A percentile compares a stretch with the other conserved stretches of the same genome.
Evolutionary conservation across 176 grass and related monocot genomes (phyloP).

Genomic region (Urochloa ruziziensis): DNA sequence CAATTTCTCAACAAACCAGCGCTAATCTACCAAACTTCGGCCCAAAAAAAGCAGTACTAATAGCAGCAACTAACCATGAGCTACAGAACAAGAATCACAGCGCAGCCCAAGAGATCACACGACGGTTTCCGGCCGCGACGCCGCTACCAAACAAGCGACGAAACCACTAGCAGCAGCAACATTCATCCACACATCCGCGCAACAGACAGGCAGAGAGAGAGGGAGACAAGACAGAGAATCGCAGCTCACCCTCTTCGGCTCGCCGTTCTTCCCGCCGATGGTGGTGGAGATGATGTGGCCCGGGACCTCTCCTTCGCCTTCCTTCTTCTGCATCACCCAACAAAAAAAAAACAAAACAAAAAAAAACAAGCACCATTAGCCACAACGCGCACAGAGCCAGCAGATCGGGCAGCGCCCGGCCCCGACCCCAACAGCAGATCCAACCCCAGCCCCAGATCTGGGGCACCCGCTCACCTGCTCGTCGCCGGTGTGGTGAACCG

Average conservation of each 20-base stretch:
- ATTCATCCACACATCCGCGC: not conserved
- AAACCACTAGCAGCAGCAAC: not conserved
- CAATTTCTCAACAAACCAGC: not conserved
- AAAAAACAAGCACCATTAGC: slow-evolving; percentile 36
- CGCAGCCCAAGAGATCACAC: not conserved
- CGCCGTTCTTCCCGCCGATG: slow-evolving; percentile 98
- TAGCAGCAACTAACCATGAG: not conserved
- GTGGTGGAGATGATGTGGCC: slow-evolving; percentile 99
- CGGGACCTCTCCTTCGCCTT: slow-evolving; percentile 54
- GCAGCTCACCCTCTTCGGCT: slow-evolving; percentile 80
- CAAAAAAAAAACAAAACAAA: not conserved
- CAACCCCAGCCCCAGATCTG: slow-evolving; percentile 31
- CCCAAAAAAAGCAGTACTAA: not conserved
- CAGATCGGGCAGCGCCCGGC: slow-evolving; percentile 8
- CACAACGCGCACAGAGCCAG: not conserved
- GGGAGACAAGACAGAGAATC: not conserved
- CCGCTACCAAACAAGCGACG: not conserved
- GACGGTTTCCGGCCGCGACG: not conserved
- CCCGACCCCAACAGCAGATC: slow-evolving; percentile 7
- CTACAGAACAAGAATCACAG: not conserved
- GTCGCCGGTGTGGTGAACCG: not conserved
- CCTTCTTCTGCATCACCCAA: slow-evolving; percentile 18
- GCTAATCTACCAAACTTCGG: not conserved
- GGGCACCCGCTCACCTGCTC: slow-evolving; percentile 22
- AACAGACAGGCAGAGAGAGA: not conserved